Conservation (phyloP, 768 basidiomycete species). For the Mycena belliarum region DNA sequence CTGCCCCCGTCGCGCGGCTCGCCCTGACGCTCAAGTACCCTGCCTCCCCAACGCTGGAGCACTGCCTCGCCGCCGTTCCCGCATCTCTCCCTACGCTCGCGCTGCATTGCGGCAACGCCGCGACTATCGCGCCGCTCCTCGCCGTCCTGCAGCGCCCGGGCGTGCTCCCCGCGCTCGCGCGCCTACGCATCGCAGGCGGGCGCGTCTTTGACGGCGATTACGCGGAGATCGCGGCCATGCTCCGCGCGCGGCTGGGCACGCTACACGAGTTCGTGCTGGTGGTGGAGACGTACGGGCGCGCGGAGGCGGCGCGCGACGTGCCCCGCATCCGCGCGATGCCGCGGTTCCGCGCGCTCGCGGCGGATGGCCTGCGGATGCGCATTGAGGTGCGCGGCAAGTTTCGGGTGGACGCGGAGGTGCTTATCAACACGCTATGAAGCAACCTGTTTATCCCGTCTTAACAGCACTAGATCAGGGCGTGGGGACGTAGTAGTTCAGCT, state of each 20-base stretch:
- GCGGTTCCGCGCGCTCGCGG: background rate
- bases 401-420: slow-evolving; percentile 22
- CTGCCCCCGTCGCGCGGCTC: background rate
- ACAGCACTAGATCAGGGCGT: no score
- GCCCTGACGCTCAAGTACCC: slow-evolving; percentile 6
- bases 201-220: slow-evolving; percentile 10
- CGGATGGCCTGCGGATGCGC: slow-evolving; percentile 1
- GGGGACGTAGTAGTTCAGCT: no score
- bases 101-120: slow-evolving; percentile 11
- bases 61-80: background rate
- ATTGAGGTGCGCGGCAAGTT: slow-evolving; percentile 6
- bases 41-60: background rate
- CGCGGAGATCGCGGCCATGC: background rate
- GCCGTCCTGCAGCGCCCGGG: background rate
- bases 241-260: background rate
- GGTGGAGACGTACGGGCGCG: slow-evolving; percentile 9
- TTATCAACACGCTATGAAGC: slow-evolving; percentile 13
- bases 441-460: no score
- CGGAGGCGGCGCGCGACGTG: slow-evolving; percentile 5
- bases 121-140: background rate
- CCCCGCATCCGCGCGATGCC: slow-evolving; percentile 7
- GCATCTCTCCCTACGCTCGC: background rate
- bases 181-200: slow-evolving; percentile 3
- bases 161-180: background rate
- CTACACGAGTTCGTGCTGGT: background rate